Percentiles rank a stretch among this genome's conserved stretches.
These are phyloP conservation scores for Hypoxylon fuscum DNA, from an alignment of 495 filamentous ascomycete species.

Conservation along the genomic window DNA sequence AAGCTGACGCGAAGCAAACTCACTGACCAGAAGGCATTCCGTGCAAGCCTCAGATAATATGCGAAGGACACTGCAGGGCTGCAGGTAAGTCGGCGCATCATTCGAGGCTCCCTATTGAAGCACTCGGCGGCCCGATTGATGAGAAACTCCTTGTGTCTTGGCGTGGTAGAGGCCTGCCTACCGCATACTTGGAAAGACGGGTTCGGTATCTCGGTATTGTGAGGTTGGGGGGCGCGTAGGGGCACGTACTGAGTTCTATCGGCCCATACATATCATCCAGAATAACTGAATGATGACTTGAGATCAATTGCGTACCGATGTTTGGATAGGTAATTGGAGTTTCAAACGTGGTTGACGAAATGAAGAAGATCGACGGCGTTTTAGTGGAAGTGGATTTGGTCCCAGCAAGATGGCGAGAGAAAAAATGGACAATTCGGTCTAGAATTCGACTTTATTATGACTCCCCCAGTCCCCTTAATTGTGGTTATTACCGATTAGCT, in stretches of 20 bases:
- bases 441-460: slow-evolving; percentile 17
- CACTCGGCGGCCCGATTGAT: slow-evolving; percentile 24
- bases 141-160: slow-evolving; percentile 17
- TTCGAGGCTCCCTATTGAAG: slow-evolving; percentile 18
- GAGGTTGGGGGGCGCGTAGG: too few species aligned
- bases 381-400: slow-evolving; percentile 13
- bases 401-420: slow-evolving; percentile 15
- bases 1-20: background rate
- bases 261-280: too few species aligned
- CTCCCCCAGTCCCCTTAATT: slow-evolving; percentile 5
- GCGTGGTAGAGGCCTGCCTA: background rate
- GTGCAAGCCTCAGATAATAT: slow-evolving; percentile 12
- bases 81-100: slow-evolving; percentile 1
- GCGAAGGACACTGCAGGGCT: slow-evolving; percentile 2
- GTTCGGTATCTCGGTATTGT: too few species aligned
- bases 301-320: slow-evolving; percentile 1
- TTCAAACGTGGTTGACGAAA: slow-evolving; percentile 28
- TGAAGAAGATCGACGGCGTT: slow-evolving; percentile 26
- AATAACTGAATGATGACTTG: background rate
- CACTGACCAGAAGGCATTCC: slow-evolving; percentile 11
- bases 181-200: slow-evolving; percentile 13
- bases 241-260: background rate
- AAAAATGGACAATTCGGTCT: slow-evolving; percentile 20
- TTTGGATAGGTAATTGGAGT: slow-evolving; percentile 4
- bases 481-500: background rate